A percentile compares a stretch with the other conserved stretches of the same genome.
Conservation (phyloP, 805 yeast species). For the Candida pseudoglaebosa region DNA sequence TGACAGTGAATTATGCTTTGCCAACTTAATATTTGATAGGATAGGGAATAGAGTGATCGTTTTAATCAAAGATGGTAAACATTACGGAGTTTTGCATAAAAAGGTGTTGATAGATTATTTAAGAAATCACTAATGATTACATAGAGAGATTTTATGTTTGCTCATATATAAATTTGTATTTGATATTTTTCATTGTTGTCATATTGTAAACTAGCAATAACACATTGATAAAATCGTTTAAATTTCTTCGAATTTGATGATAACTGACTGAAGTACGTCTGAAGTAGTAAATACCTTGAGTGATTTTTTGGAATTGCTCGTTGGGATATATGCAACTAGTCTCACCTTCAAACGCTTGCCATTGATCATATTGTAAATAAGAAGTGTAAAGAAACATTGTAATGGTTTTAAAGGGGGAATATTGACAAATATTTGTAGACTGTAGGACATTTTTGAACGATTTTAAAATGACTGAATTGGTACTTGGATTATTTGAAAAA, state of each 20-base stretch:
- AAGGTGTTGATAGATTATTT: constrained; percentile 47
- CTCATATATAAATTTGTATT: background rate
- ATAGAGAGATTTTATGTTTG: no score
- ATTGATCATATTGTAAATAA: background rate
- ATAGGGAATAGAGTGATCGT: constrained; percentile 51
- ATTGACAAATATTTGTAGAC: background rate
- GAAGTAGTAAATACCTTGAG: background rate
- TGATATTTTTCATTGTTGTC: constrained; percentile 1
- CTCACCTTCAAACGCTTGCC: background rate
- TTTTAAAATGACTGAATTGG: background rate
- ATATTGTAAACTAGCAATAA: background rate
- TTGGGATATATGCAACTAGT: background rate
- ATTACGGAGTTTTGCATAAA: constrained; percentile 50
- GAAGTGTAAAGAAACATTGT: background rate
- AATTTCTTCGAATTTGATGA: background rate
- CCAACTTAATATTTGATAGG: constrained; percentile 48
- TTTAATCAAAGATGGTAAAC: constrained; percentile 41
- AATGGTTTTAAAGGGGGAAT: background rate
- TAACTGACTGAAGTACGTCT: background rate
- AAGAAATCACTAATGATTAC: constrained; percentile 6
- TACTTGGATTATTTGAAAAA: background rate
- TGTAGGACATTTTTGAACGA: background rate
- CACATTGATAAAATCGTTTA: background rate
- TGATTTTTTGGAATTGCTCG: background rate
- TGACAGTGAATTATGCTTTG: constrained; percentile 46